These are phyloP conservation scores for Pyricularia grisea DNA, from an alignment of 2,329 filamentous ascomycete genomes.

Conservation along the genomic window DNA sequence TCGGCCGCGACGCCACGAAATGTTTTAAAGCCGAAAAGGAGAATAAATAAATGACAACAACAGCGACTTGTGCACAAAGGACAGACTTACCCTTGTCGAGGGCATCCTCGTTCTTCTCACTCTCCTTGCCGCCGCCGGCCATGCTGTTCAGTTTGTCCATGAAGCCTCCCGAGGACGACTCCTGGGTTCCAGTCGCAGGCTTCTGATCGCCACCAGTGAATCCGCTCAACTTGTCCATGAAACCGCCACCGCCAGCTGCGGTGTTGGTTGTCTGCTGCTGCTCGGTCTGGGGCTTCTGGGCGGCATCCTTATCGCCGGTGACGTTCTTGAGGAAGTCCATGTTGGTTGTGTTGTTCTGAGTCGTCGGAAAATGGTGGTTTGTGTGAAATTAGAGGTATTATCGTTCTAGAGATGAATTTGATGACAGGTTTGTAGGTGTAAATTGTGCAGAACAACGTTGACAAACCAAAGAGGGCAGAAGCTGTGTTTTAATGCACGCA, in stretches of 20 bases:
- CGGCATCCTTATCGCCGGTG: conserved; percentile 25
- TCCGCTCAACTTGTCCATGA: conserved; percentile 2
- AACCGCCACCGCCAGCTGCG: neutral
- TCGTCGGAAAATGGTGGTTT: neutral
- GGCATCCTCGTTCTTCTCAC: conserved; percentile 75
- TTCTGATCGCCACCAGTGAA: conserved; percentile 8
- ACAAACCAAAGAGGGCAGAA: neutral
- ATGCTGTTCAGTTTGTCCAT: conserved; percentile 62
- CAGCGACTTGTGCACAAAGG: neutral
- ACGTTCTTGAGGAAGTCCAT: conserved; percentile 50
- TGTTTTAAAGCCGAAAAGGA: neutral
- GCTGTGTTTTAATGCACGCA: neutral
- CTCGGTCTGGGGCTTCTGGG: conserved; percentile 14
- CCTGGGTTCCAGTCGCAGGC: conserved; percentile 19
- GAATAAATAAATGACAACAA: neutral
- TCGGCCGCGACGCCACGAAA: neutral
- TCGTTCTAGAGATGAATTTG: neutral
- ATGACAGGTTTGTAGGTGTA: neutral
- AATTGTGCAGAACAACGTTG: neutral
- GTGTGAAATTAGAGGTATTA: neutral
- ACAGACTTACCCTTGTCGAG: conserved; percentile 62
- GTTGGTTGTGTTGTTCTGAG: neutral
- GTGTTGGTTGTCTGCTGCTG: neutral
- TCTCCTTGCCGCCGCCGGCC: conserved; percentile 62
- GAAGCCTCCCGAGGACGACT: conserved; percentile 42